Base-by-base conservation (phyloP, 2,329 filamentous ascomycete genomes). In the Aspergillus ochraceoroseus region DNA sequence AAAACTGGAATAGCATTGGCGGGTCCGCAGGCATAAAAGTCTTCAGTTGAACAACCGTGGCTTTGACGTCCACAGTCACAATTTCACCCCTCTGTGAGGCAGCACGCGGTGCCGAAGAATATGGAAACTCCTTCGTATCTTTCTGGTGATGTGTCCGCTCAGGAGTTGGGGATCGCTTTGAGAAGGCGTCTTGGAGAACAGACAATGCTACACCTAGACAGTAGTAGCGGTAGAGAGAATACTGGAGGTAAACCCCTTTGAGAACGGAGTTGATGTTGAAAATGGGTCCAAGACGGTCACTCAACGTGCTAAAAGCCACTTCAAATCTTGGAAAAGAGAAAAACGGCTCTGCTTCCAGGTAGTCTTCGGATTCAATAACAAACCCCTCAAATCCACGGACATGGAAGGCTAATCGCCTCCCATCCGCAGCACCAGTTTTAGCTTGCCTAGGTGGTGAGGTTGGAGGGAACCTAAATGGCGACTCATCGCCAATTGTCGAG, bases 171-270 rank as follows among this genome's bases (percentile, higher is more conserved):
- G 57, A 46, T 17, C 55, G 46, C 14, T 56, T 61, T 34, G 60
- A 56, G 33, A 89, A 85, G 0, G 84, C 83, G 55, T 80, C 80
- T 38, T 75, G 75, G 15, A 98, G 63, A 2, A 94, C 86, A 58
- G 81, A 82, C 15, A 76, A 70, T 6, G 90, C 92, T 44, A 96
- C 80, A 1, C 87, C 85, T 17, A 94, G 75, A 0, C 89, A 84
- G 58, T 95, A 98, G 59, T 95, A 89, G 3, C 89, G 83, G 62
- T 94, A 95, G 0, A 98, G 75, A 0, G 94, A 98, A 59, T 96
- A 96, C 35, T 94, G 84, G 5, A 94, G 58, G 46, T 86, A 79
- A 2, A 98, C 67, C 4, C 85, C 87, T 51, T 84, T 83, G 13
- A 92, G 76, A 37, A 85, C 79, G 0, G 87, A 85, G 51, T 94